Evolutionary conservation across 192 early-diverging fungal genomes (phyloP).

Genomic region (Anaeromyces robustus): DNA sequence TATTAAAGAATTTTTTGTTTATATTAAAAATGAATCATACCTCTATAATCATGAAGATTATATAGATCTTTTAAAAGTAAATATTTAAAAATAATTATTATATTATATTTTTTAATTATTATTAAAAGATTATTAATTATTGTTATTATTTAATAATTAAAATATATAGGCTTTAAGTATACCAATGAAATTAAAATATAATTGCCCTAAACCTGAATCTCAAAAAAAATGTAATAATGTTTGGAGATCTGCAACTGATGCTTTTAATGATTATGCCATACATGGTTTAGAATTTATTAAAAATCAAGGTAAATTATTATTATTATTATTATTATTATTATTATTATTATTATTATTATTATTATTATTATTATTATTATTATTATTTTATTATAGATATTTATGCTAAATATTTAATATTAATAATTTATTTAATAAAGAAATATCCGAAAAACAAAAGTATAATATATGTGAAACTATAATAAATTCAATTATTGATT

Average conservation of each 20-base stretch:
- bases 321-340: too few relatives aligned
- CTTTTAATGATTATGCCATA: conserved; percentile 39
- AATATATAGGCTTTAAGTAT: conserved; percentile 35
- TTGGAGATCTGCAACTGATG: conserved; percentile 52
- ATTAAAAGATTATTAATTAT: too few relatives aligned
- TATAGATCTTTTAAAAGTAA: background rate
- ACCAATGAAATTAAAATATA: conserved; percentile 57
- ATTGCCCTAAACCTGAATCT: conserved; percentile 52
- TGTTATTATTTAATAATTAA: conserved; percentile 14
- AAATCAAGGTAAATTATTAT: conserved; percentile 18
- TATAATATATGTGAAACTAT: background rate
- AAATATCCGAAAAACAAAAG: background rate
- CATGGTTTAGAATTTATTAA: conserved; percentile 21
- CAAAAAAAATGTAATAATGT: conserved; percentile 48
- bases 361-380: too few relatives aligned
- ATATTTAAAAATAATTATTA: background rate
- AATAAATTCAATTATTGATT: background rate
- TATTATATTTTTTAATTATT: background rate
- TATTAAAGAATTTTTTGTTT: conserved; percentile 35
- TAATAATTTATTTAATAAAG: background rate
- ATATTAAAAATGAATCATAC: conserved; percentile 19
- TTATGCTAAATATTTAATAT: conserved; percentile 4
- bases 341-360: too few relatives aligned
- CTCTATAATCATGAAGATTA: conserved; percentile 28
- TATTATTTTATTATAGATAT: too few relatives aligned